Base-by-base conservation (phyloP, 2,329 filamentous ascomycete genomes). In the Fusarium globosum region DNA sequence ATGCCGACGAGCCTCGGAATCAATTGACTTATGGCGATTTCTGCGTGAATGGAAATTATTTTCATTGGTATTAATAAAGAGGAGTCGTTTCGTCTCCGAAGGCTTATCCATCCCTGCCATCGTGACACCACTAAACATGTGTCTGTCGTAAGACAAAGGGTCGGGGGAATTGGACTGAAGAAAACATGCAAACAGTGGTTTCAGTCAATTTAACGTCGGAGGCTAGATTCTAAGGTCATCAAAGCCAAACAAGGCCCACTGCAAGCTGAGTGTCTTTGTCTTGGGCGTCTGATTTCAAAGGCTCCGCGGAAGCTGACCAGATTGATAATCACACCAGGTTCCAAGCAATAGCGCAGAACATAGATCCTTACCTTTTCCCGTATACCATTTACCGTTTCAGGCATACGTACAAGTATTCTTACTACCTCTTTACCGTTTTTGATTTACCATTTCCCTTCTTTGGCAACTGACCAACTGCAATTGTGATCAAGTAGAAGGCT, bases 311-410 rank as follows among this genome's bases (percentile, higher is more conserved):
- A 61, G 62, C 57, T 46, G 41, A 61, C 28, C 14, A 13, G 62
- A 55, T 61, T 61, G 62, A 65, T 65, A 61, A 65, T 65, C 57
- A 61, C 11, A 33, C 33, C 33, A 51, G 21, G 6, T 28, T 35
- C n/a, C 41, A 14, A 13, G 12, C 18, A 13, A 30, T 36, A 16
- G 10, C 10, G 41, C 12, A 60, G 7, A 35, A 7, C 1, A 21
- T 42, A 9, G 41, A 21, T 18, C 36, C 7, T 57, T 56, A 1
- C 43, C 38, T 9, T 45, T 23, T 28, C 14, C 6, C 18, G 42
- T n/a, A 2, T 2, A 46, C 18, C 55, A 18, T 5, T 57, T n/a
- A 14, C 55, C 18, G 10, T 36, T 57, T 33, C 12, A 4, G 14
- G 21, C 12, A 33, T 15, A 42, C 13, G 6, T 14, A 3, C 9